phyloP scores from a whole-genome alignment of 2,329 filamentous ascomycete genomes.

The Sodiomyces alkalinus region DNA sequence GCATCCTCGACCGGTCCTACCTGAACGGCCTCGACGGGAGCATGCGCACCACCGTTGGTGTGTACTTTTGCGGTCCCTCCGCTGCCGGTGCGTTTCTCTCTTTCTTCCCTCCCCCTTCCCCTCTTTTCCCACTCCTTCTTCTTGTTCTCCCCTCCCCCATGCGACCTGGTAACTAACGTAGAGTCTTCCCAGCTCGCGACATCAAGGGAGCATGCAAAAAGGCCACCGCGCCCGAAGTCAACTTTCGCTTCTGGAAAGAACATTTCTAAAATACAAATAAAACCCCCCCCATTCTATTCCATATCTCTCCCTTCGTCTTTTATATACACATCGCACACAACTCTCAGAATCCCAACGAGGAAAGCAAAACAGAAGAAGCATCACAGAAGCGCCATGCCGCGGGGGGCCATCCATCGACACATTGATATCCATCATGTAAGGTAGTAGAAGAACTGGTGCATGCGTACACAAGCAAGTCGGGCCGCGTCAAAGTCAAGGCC shows the following conservation, averaged over 20 bases:
- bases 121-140: too few relatives aligned
- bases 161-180: slow-evolving; percentile 17
- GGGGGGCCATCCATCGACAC: too few relatives aligned
- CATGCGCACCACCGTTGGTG: slow-evolving; percentile 73
- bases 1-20: slow-evolving; percentile 74
- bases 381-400: too few relatives aligned
- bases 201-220: slow-evolving; percentile 70
- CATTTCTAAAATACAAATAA: slow-evolving; percentile 44
- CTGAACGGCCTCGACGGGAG: slow-evolving; percentile 66
- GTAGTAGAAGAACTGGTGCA: too few relatives aligned
- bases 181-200: slow-evolving; percentile 48
- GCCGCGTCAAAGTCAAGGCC: too few relatives aligned
- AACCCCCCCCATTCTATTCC: slow-evolving; percentile 2
- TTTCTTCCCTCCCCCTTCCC: too few relatives aligned
- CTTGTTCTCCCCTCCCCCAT: background rate
- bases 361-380: too few relatives aligned
- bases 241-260: slow-evolving; percentile 98
- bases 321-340: too few relatives aligned
- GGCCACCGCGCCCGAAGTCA: slow-evolving; percentile 62
- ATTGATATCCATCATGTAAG: too few relatives aligned
- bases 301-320: slow-evolving; percentile 1
- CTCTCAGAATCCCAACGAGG: too few relatives aligned
- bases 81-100: slow-evolving; percentile 38
- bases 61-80: slow-evolving; percentile 94
- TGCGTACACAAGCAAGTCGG: too few relatives aligned